Evolutionary conservation across 495 filamentous ascomycete species (phyloP), one percentile per base, ranked within the genome.

Genomic region (Penicillium nucicola): DNA sequence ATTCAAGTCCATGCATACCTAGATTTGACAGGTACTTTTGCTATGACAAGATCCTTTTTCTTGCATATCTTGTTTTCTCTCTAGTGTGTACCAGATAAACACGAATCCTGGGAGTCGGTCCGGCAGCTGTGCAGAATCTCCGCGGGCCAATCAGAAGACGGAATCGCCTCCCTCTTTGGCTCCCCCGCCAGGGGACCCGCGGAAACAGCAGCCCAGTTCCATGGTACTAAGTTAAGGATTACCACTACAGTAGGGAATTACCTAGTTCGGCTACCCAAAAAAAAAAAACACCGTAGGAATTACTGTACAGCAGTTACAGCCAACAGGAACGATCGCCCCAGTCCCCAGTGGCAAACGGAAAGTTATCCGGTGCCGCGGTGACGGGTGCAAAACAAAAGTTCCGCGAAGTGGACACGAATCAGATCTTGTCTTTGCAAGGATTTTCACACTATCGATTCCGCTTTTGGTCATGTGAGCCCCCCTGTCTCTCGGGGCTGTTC

Each of bases 281-380:
- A n/a, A n/a, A n/a, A n/a, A n/a, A n/a, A n/a, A n/a, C n/a, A n/a
- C n/a, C n/a, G n/a, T 40, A 23, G 20, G 14, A 34, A 37, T 47
- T 7, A 19, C 37, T 35, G 50, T 7, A 19, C 37, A 39, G 50
- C 42, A 35, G 49, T 38, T 45, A n/a, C 51, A 46, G 49, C 61
- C 48, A 64, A 64, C 55, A 35, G 61, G 61, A 62, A 55, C 31
- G 18, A 40, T 55, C 53, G 48, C 54, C 30, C 28, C 23, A 10
- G 28, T 36, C 40, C 41, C 43, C 34, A 46, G 60, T 60, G 60
- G 60, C 60, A 22, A 63, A 34, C 69, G 67, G 69, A 67, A 70
- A 53, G 57, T 56, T 58, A 63, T 61, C 68, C 65, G 63, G 58
- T 68, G 68, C 68, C 68, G 66, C 68, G 68, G 62, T 61, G 69